A percentile compares a stretch with the other conserved stretches of the same genome.
phyloP scores from a whole-genome alignment of 2,329 filamentous ascomycete species.

The Dactylellina leptospora region DNA sequence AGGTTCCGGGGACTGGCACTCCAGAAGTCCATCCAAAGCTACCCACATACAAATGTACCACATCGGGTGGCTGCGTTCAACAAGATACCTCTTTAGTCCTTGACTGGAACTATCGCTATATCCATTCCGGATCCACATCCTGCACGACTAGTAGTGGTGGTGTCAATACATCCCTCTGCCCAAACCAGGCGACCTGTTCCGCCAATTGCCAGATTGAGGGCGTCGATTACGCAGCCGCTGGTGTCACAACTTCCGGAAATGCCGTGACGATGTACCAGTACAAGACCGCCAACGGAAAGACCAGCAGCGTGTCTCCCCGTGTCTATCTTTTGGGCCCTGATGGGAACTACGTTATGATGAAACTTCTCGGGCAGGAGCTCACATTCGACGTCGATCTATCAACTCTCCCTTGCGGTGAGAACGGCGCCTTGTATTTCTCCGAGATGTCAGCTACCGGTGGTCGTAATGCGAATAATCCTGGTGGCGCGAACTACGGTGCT shows the following conservation, averaged over 20 bases:
- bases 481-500: slow-evolving; percentile 64
- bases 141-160: slow-evolving; percentile 19
- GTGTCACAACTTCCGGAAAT: slow-evolving; percentile 55
- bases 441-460: slow-evolving; percentile 60
- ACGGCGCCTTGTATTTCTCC: slow-evolving; percentile 60
- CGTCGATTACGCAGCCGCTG: slow-evolving; percentile 31
- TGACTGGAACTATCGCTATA: slow-evolving; percentile 60
- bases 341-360: slow-evolving; percentile 62
- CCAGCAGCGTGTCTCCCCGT: slow-evolving; percentile 60
- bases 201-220: slow-evolving; percentile 28
- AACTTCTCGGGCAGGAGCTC: slow-evolving; percentile 62
- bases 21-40: slow-evolving; percentile 60
- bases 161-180: slow-evolving; percentile 21
- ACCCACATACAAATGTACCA: slow-evolving; percentile 61
- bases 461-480: slow-evolving; percentile 59
- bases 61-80: slow-evolving; percentile 59
- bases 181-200: slow-evolving; percentile 37
- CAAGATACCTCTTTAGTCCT: slow-evolving; percentile 60
- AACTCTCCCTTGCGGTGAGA: slow-evolving; percentile 61
- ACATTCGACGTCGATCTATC: slow-evolving; percentile 63
- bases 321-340: slow-evolving; percentile 62
- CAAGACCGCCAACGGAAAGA: slow-evolving; percentile 16
- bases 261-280: slow-evolving; percentile 53
- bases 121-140: slow-evolving; percentile 55
- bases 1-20: slow-evolving; percentile 17